These are phyloP conservation scores for Sanguinoderma infundibulare DNA, from an alignment of 1,284 basidiomycete species.

Conservation along the genomic window DNA sequence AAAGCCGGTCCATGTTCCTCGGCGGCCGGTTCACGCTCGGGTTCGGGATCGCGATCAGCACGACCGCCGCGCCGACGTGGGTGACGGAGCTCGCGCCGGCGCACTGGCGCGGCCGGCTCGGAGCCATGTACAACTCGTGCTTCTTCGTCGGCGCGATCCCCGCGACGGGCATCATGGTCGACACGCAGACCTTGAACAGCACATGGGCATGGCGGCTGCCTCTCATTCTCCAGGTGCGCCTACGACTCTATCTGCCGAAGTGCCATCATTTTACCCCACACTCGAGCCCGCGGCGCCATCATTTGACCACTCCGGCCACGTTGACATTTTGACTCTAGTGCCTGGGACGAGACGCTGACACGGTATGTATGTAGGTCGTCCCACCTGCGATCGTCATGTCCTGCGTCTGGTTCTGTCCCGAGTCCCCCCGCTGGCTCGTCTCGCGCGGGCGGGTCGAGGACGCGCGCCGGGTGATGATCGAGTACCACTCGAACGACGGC, in stretches of 20 bases:
- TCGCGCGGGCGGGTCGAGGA: slow-evolving; percentile 28
- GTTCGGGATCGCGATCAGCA: slow-evolving; percentile 18
- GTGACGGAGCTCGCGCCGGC: slow-evolving; percentile 18
- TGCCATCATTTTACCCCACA: not conserved
- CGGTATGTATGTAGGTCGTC: slow-evolving; percentile 1
- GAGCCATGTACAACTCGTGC: slow-evolving; percentile 15
- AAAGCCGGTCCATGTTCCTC: slow-evolving; percentile 15
- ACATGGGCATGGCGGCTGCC: slow-evolving; percentile 21
- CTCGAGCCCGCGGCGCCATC: not conserved
- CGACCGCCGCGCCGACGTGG: slow-evolving; percentile 17
- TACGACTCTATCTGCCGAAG: not conserved
- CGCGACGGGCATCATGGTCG: slow-evolving; percentile 18
- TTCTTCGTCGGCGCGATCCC: slow-evolving; percentile 17
- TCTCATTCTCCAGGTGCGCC: slow-evolving; percentile 11
- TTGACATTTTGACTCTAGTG: too few species aligned
- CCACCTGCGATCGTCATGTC: slow-evolving; percentile 20
- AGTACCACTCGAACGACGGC: slow-evolving; percentile 16
- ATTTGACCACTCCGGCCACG: not conserved
- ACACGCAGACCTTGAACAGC: slow-evolving; percentile 14
- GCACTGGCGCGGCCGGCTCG: slow-evolving; percentile 19
- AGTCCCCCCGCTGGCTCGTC: slow-evolving; percentile 31
- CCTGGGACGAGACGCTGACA: not conserved
- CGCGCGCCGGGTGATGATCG: slow-evolving; percentile 26
- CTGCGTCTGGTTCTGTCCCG: slow-evolving; percentile 28
- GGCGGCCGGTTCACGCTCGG: slow-evolving; percentile 18